Evolutionary conservation across 1,284 basidiomycete species (phyloP).

Genomic region (Coriolopsis trogii): DNA sequence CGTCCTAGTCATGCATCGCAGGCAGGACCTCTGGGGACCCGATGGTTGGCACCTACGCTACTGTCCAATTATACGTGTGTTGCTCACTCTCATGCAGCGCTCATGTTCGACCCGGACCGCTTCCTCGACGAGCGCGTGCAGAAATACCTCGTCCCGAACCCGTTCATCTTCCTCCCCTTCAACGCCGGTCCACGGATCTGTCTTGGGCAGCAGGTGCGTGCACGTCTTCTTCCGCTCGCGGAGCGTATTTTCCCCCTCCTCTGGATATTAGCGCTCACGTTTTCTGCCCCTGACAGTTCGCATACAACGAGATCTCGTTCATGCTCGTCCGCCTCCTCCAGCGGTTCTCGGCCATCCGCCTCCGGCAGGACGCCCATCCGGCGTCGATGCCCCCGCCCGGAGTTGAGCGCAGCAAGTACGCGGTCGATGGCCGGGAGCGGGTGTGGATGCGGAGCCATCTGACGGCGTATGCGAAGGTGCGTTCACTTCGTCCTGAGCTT

Average conservation of each 20-base stretch:
- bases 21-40: constrained; percentile 67
- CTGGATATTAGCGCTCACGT: background rate
- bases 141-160: constrained; percentile 41
- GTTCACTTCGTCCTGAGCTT: constrained; percentile 21
- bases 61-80: background rate
- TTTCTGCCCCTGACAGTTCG: constrained; percentile 45
- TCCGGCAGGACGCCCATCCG: constrained; percentile 42
- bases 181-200: constrained; percentile 53
- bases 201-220: constrained; percentile 45
- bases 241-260: background rate
- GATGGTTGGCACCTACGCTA: constrained; percentile 45
- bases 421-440: constrained; percentile 47
- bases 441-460: constrained; percentile 57
- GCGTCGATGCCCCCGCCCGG: constrained; percentile 32
- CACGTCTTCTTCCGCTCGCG: background rate
- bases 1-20: constrained; percentile 63
- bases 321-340: constrained; percentile 68
- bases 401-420: constrained; percentile 24
- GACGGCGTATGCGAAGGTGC: constrained; percentile 54
- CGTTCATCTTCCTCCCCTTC: constrained; percentile 53
- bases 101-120: constrained; percentile 48
- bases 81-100: constrained; percentile 1
- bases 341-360: constrained; percentile 48
- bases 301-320: constrained; percentile 71
- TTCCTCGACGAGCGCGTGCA: constrained; percentile 42